Evolutionary conservation across 169 alveolate genomes (phyloP), one percentile per base, ranked within the genome.

Genomic region (Plasmodium reichenowi): DNA sequence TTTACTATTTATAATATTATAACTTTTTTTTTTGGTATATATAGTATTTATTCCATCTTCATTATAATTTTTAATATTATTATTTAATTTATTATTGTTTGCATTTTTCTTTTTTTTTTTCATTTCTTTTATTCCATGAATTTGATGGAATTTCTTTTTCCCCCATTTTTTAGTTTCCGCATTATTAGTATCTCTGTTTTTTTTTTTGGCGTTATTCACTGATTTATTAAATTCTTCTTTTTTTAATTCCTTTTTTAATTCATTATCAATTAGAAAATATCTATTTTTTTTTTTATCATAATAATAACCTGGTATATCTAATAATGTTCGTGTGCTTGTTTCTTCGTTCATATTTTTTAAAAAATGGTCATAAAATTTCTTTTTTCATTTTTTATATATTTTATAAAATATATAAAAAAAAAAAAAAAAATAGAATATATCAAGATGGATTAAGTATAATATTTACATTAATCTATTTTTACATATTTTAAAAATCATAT

Each of bases 41-140:
- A 43, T 45, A 73, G 29, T 17, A n/a, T 78, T 50, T 56, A 13
- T 56, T 32, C 45, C 45, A 15, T 67, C 73, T 15, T 72, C 59
- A 48, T 74, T 56, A 29, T 72, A 63, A 56, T 73, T 62, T 88
- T 72, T 80, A 22, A 72, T 60, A 73, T 29, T 73, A 32, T 32
- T 32, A 56, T 56, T 56, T 15, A 29, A 58, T 64, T 87, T 80
- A 29, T 52, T 43, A 15, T 20, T 63, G 6, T 63, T 66, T 20
- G 73, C 50, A 48, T 80, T 70, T 80, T 80, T 80, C 59, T 80
- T 80, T 56, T 80, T 80, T 70, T 80, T 80, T 80, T 80, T 80
- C 90, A 80, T 80, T 80, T 80, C 90, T 80, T 80, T 80, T 66
- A 80, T 67, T 66, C 90, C 90, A 80, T 80, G 90, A 58, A 54